Base-by-base conservation (phyloP, 2,329 filamentous ascomycete species). In the Penicillium sp. region DNA sequence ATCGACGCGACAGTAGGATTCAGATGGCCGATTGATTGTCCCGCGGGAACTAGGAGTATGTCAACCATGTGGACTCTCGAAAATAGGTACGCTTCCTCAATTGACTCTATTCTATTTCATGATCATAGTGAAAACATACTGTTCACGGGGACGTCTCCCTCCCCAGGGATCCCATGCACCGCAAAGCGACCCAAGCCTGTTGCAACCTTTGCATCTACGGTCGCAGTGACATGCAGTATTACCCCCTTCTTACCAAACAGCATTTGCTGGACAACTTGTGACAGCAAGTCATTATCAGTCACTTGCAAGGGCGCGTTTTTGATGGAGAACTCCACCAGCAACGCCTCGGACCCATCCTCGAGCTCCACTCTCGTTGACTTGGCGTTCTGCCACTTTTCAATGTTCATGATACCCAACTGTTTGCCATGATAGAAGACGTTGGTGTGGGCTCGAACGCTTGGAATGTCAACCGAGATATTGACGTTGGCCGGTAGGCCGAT, bases 61-160 rank as follows among this genome's bases (percentile, higher is more conserved):
- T 62, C 49, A 65, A 58, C 54, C 46, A 26, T 32, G 11, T 45
- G 60, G 55, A 50, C 44, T 45, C 46, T 8, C 29, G 29, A 11
- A 32, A 32, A 11, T 57, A 42, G 32, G 48, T 48, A 49, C 44
- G 34, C 40, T 35, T 27, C 34, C 18, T 53, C 24, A 28, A 54
- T 59, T 61, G 59, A 57, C 52, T 53, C 43, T 48, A 53, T 4
- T 51, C 47, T 52, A 58, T 29, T 28, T 39, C 39, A 52, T 38
- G 52, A 53, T 51, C 56, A 57, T 52, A 57, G 56, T 36, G 54
- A 57, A 51, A 61, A 88, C 90, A 83, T 85, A 95, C 90, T 87
- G 81, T 95, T 94, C 75, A 97, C 82, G 71, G 87, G 87, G 64
- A 98, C 84, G 63, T 84, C 81, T 59, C 93, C 90, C 74, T 90